A percentile compares a stretch with the other conserved stretches of the same genome.
Conservation (phyloP, 495 filamentous ascomycete genomes). For the Lepidopterella palustris region DNA sequence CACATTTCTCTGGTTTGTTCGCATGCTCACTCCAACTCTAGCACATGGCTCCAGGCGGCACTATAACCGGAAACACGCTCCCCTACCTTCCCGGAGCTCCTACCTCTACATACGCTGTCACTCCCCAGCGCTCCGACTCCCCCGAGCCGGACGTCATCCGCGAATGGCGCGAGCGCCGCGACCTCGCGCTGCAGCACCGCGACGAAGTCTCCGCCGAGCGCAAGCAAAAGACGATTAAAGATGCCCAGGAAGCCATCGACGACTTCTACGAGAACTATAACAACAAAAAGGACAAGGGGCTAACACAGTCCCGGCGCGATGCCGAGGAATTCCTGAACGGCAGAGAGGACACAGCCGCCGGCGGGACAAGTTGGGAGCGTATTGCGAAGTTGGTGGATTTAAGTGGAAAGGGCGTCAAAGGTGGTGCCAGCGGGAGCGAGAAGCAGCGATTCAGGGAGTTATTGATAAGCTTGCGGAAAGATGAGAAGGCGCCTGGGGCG, state of each 20-base stretch:
- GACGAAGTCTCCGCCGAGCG: slow-evolving; percentile 67
- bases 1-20: no score
- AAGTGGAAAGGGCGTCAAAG: slow-evolving; percentile 82
- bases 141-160: slow-evolving; percentile 83
- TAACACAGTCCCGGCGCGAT: slow-evolving; percentile 76
- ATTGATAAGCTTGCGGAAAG: slow-evolving; percentile 80
- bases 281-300: slow-evolving; percentile 85
- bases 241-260: slow-evolving; percentile 84
- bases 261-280: slow-evolving; percentile 99
- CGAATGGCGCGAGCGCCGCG: slow-evolving; percentile 87
- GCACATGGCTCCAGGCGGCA: slow-evolving; percentile 79
- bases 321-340: slow-evolving; percentile 89
- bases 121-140: slow-evolving; percentile 50
- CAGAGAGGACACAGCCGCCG: slow-evolving; percentile 84
- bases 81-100: slow-evolving; percentile 65
- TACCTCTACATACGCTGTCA: slow-evolving; percentile 33
- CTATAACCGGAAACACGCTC: slow-evolving; percentile 70
- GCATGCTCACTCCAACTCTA: slow-evolving; percentile 30
- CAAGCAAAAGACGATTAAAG: slow-evolving; percentile 74
- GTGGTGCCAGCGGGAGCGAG: slow-evolving; percentile 76
- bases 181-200: slow-evolving; percentile 66
- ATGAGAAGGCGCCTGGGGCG: slow-evolving; percentile 89
- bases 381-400: slow-evolving; percentile 95
- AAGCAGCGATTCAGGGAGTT: slow-evolving; percentile 95
- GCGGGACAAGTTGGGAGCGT: slow-evolving; percentile 96